Base-by-base conservation (phyloP, 2,329 filamentous ascomycete species). In the Pseudogymnoascus sp. region DNA sequence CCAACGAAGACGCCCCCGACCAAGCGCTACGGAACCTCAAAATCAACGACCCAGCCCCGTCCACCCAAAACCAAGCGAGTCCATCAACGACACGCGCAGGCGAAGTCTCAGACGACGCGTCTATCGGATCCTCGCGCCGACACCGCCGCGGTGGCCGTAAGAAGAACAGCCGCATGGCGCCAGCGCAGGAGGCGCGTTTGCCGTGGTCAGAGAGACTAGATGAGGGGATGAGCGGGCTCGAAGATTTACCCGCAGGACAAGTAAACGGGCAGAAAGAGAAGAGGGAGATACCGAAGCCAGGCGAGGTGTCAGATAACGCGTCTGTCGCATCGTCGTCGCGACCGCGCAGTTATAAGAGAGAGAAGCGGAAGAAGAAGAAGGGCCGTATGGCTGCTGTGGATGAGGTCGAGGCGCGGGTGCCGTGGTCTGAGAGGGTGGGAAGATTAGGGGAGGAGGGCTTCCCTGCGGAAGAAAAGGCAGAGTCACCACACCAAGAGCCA, bases 231-330 rank as follows among this genome's bases (percentile, higher is more conserved):
- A 52, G 45, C 25, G 45, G 45, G 14, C 28, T 62, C 58, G 33
- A 28, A 22, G 28, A 61, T 39, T 36, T 58, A 11, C 36, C 58
- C 28, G n/a, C 55, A 64, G 42, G 63, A 59, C 38, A 55, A 62
- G 39, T 63, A 64, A 55, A 52, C 61, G 11, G 66, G 65, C 28
- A 66, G 65, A 33, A 63, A 62, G 59, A 67, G 62, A 55, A 67
- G 22, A 30, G 25, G 33, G 59, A 62, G 33, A 16, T 36, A 19
- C 41, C 62, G 6, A 59, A 66, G 16, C 62, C 63, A 2, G 35
- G 64, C 7, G 45, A 52, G 45, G n/a, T 19, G n/a, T 52, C 45
- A 4, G 45, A 52, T 30, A 52, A 52, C 25, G 25, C 45, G 25
- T 52, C 45, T 19, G 25, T 52, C 25, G 45, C 45, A 5, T 52